Conservation (phyloP, 805 yeast genomes). For the Barnettozyma salicaria region DNA sequence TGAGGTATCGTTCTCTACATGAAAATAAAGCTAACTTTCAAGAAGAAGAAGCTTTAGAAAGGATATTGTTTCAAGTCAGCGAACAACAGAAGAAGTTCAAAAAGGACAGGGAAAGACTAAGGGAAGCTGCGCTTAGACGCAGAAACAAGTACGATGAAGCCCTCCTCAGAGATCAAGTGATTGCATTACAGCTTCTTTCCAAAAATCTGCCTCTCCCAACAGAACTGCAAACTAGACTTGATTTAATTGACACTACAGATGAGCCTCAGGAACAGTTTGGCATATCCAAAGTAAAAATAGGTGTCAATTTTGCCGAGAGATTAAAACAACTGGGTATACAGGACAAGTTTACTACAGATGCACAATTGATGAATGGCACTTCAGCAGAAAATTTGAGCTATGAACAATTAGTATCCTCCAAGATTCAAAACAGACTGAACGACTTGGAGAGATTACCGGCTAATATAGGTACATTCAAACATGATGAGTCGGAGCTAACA, state of each 20-base stretch:
- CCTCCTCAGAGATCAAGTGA: conserved; percentile 50
- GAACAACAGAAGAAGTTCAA: conserved; percentile 34
- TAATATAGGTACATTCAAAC: conserved; percentile 54
- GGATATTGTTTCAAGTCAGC: conserved; percentile 35
- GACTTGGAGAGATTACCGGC: conserved; percentile 65
- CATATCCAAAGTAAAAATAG: conserved; percentile 23
- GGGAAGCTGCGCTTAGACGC: conserved; percentile 15
- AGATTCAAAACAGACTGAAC: conserved; percentile 49
- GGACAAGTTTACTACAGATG: conserved; percentile 18
- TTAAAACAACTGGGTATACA: conserved; percentile 27
- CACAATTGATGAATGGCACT: conserved; percentile 16
- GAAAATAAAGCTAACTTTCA: conserved; percentile 8
- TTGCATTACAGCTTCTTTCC: conserved; percentile 58
- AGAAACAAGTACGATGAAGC: conserved; percentile 36
- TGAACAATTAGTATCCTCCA: conserved; percentile 48
- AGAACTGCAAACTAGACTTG: conserved; percentile 36
- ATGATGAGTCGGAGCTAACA: conserved; percentile 36
- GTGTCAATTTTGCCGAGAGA: conserved; percentile 28
- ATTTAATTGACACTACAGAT: conserved; percentile 13
- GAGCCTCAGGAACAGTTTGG: neutral
- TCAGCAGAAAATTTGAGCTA: conserved; percentile 34
- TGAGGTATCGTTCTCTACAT: conserved; percentile 18
- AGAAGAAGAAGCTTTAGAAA: conserved; percentile 42
- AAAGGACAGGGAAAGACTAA: conserved; percentile 26
- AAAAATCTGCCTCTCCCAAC: conserved; percentile 62